Evolutionary conservation across 192 early-diverging fungal species (phyloP).

Genomic region (Phlyctochytrium arcticum): DNA sequence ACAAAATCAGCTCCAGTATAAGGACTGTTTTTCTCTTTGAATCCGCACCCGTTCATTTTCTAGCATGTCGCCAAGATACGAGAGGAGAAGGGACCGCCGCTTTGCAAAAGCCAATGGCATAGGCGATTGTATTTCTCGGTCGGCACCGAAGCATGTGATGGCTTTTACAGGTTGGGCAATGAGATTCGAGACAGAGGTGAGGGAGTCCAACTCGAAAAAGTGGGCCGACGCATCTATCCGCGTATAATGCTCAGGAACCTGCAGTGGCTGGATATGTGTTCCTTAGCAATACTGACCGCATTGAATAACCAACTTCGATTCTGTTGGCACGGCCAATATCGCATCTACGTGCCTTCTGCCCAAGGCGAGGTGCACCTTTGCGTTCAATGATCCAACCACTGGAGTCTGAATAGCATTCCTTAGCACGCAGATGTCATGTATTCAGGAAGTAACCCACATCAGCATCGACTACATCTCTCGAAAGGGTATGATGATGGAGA

Average conservation of each 20-base stretch:
- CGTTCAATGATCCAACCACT: no score
- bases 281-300: constrained; percentile 50
- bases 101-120: constrained; percentile 40
- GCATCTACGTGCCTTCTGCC: constrained; percentile 26
- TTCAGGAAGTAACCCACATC: no score
- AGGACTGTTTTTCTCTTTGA: no score
- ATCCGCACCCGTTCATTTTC: constrained; percentile 48
- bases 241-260: no score
- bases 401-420: no score
- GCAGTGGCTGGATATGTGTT: no score
- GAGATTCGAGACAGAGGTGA: constrained; percentile 17
- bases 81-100: constrained; percentile 27
- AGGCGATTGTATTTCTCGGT: constrained; percentile 33
- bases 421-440: no score
- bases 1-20: no score
- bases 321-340: constrained; percentile 59
- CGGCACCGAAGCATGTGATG: constrained; percentile 34
- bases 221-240: constrained; percentile 60
- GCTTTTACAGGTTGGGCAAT: constrained; percentile 27
- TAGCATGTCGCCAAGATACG: constrained; percentile 36
- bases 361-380: constrained; percentile 29
- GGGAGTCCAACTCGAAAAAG: constrained; percentile 53
- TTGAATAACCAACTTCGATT: constrained; percentile 61
- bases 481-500: constrained; percentile 60
- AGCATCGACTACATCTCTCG: no score